Evolutionary conservation across 768 basidiomycete genomes (phyloP).

Genomic region (Boletus sensibilis): DNA sequence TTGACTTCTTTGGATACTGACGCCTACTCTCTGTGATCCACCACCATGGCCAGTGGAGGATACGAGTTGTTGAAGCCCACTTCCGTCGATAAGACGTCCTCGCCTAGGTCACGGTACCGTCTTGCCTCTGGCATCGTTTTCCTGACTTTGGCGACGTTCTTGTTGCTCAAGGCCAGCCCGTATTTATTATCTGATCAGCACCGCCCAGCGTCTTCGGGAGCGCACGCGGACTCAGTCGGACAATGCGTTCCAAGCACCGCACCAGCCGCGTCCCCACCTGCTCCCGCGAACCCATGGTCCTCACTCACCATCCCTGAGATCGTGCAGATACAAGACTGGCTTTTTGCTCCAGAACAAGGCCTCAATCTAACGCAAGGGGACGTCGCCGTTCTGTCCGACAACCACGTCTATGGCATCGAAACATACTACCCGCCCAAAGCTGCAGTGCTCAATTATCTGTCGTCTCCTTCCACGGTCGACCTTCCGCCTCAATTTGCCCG

Average conservation of each 20-base stretch:
- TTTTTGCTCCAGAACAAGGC: constrained; percentile 38
- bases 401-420: constrained; percentile 52
- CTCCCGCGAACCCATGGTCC: constrained; percentile 50
- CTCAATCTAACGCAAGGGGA: constrained; percentile 49
- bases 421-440: constrained; percentile 47
- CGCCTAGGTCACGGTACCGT: constrained; percentile 11
- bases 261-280: constrained; percentile 40
- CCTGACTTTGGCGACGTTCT: constrained; percentile 11
- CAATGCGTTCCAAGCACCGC: constrained; percentile 37
- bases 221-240: constrained; percentile 15
- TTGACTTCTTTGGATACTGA: neutral
- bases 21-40: neutral
- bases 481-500: constrained; percentile 44
- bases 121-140: constrained; percentile 14
- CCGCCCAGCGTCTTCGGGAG: neutral
- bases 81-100: neutral
- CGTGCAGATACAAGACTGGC: constrained; percentile 44
- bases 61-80: constrained; percentile 19
- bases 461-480: constrained; percentile 25
- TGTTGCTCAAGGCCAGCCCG: constrained; percentile 6
- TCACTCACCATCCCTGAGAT: constrained; percentile 48
- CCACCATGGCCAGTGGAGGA: constrained; percentile 18
- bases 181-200: constrained; percentile 3
- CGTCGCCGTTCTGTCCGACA: constrained; percentile 41
- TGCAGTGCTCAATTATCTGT: constrained; percentile 47